Base-by-base conservation (phyloP, 305 asterid species). In the Fraxinus sp. region DNA sequence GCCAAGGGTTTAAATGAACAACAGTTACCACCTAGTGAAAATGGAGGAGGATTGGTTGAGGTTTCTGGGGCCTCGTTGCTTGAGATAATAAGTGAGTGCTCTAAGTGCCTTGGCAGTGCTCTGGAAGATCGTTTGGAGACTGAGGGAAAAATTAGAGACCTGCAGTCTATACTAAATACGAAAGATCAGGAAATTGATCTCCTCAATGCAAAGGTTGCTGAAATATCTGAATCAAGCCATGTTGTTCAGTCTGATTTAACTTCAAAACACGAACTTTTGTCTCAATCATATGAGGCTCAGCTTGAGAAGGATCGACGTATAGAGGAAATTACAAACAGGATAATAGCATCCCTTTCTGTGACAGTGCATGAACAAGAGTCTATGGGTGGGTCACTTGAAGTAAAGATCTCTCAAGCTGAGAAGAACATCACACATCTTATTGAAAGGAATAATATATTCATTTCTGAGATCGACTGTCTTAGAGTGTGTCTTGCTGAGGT, bases 121-220 rank as follows among this genome's bases (percentile, higher is more conserved):
- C 43, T 84, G 72, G 85, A 82, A 82, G 88, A 84, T 66, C 90
- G 81, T 76, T 80, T 83, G 73, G 82, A 68, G 79, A 52, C 87
- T 39, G 88, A 89, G 85, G 84, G 87, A 82, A 86, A 84, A 82
- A 83, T 87, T 80, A 84, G 85, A 84, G 94, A 92, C 80, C 88
- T 90, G 84, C 87, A 91, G 33, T 88, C 92, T 41, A 71, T 84
- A 32, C 62, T 91, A 75, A 83, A 84, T 83, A 75, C 74, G 81
- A 94, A 92, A 89, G 92, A 91, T 86, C 91, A 88, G 83, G 95
- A 93, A 85, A 92, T 91, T 82, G 90, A 87, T 84, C 80, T 84
- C 83, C 96, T 94, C 81, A 90, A 86, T 82, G 86, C 87, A 62
- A 92, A 87, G 88, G 83, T 89, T 84, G 87, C 87, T 49, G 94